These are phyloP conservation scores for Penicillium chermesinum DNA, from an alignment of 495 filamentous ascomycete species.

Conservation along the genomic window DNA sequence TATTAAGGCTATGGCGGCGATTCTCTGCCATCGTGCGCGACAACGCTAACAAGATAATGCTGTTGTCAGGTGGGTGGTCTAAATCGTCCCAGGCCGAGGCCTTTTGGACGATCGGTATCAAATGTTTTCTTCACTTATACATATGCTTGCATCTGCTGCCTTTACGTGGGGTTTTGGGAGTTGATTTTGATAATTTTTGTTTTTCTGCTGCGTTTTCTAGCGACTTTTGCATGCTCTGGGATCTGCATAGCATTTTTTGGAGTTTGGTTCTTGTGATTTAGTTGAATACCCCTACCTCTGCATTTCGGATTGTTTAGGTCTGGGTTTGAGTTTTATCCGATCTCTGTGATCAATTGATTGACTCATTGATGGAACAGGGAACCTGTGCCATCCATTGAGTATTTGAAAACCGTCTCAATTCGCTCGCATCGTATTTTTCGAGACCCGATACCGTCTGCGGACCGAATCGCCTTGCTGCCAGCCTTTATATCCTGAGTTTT, in stretches of 20 bases:
- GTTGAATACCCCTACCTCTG: constrained; percentile 18
- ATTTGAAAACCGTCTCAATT: constrained; percentile 17
- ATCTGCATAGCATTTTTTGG: constrained; percentile 4
- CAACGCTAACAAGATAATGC: too few relatives aligned
- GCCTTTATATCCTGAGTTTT: not conserved
- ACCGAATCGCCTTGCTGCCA: not conserved
- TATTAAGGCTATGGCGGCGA: too few relatives aligned
- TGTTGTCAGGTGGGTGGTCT: too few relatives aligned
- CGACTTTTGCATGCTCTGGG: constrained; percentile 6
- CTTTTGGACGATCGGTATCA: not conserved
- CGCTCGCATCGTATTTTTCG: constrained; percentile 7
- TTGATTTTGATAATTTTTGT: constrained; percentile 7
- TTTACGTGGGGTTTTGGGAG: constrained; percentile 8
- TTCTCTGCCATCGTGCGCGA: too few relatives aligned
- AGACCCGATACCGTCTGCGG: not conserved
- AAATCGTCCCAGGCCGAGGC: not conserved
- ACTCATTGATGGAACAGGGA: constrained; percentile 20
- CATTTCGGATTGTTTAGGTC: constrained; percentile 9
- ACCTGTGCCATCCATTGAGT: constrained; percentile 21
- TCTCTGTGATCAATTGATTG: constrained; percentile 19
- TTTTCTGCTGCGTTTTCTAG: constrained; percentile 11
- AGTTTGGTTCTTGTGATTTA: constrained; percentile 18
- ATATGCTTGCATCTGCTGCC: constrained; percentile 1
- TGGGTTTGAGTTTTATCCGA: constrained; percentile 6
- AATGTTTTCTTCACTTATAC: constrained; percentile 11